A percentile compares a stretch with the other conserved stretches of the same genome.
phyloP scores from a whole-genome alignment of 306 rosid species.

The Vigna unguiculata region DNA sequence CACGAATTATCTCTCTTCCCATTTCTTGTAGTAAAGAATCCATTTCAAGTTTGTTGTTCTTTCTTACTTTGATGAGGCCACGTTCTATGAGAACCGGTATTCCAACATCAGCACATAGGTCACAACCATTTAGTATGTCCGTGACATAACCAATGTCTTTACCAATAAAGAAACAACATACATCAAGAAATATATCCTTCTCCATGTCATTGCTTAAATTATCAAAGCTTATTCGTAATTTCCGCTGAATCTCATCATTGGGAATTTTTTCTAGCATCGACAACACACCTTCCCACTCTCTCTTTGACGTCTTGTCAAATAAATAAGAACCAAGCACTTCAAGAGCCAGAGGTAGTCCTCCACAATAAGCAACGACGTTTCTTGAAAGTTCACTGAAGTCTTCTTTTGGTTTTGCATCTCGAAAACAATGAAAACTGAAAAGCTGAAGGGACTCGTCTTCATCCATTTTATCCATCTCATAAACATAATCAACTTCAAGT shows the following conservation, averaged over 20 bases:
- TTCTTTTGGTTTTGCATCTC: no score
- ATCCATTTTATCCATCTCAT: no score
- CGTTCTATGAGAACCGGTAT: slow-evolving; percentile 25
- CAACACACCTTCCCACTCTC: slow-evolving; percentile 35
- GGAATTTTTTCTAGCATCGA: slow-evolving; percentile 42
- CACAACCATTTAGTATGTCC: slow-evolving; percentile 43
- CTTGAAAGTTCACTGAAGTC: no score
- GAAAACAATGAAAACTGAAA: no score
- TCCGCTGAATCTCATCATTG: slow-evolving; percentile 15
- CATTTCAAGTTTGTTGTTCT: no score
- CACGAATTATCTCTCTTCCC: no score
- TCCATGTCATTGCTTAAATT: background rate
- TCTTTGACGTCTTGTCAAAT: background rate
- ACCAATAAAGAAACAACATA: slow-evolving; percentile 50
- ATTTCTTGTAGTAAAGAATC: no score
- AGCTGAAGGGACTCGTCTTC: no score
- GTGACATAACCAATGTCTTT: slow-evolving; percentile 17
- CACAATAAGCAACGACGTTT: no score
- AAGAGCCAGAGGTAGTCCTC: slow-evolving; percentile 52
- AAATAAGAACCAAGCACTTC: slow-evolving; percentile 43
- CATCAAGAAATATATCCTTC: slow-evolving; percentile 45
- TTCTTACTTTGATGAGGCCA: no score
- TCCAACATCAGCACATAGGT: slow-evolving; percentile 37
- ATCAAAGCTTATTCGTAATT: slow-evolving; percentile 22
- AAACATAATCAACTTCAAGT: no score